A percentile compares a stretch with the other conserved stretches of the same genome.
phyloP scores from a whole-genome alignment of 2,329 filamentous ascomycete species.

The Clarireedia monteithiana region DNA sequence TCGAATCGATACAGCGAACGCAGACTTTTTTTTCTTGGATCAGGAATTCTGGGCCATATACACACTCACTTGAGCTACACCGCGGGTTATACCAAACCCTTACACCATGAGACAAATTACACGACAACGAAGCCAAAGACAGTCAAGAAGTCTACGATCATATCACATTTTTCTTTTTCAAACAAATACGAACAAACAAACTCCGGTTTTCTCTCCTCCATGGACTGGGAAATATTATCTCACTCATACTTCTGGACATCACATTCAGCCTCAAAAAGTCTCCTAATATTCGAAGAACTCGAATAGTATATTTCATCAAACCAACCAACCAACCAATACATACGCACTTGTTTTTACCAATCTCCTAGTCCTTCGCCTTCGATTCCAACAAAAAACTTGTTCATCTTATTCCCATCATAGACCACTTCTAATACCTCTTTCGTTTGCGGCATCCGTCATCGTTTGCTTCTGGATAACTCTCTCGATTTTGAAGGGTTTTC shows the following conservation, averaged over 20 bases:
- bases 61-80: conserved; percentile 16
- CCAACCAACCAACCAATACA: not conserved
- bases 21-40: conserved; percentile 23
- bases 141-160: too few relatives aligned
- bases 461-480: not conserved
- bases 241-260: too few relatives aligned
- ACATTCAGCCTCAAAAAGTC: too few relatives aligned
- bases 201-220: too few relatives aligned
- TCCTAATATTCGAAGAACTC: too few relatives aligned
- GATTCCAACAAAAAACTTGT: not conserved
- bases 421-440: not conserved
- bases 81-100: conserved; percentile 7
- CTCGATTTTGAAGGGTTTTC: not conserved
- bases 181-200: too few relatives aligned
- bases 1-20: conserved; percentile 12
- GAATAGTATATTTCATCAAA: not conserved
- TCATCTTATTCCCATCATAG: conserved; percentile 1
- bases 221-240: too few relatives aligned
- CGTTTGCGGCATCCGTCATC: not conserved
- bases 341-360: not conserved
- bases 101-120: conserved; percentile 14
- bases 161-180: too few relatives aligned
- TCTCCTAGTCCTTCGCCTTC: not conserved
- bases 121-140: conserved; percentile 9
- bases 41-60: conserved; percentile 24